A percentile compares a stretch with the other conserved stretches of the same genome.
Conservation (phyloP, 176 grass and related monocot genomes). For the Melocanna baccifera region DNA sequence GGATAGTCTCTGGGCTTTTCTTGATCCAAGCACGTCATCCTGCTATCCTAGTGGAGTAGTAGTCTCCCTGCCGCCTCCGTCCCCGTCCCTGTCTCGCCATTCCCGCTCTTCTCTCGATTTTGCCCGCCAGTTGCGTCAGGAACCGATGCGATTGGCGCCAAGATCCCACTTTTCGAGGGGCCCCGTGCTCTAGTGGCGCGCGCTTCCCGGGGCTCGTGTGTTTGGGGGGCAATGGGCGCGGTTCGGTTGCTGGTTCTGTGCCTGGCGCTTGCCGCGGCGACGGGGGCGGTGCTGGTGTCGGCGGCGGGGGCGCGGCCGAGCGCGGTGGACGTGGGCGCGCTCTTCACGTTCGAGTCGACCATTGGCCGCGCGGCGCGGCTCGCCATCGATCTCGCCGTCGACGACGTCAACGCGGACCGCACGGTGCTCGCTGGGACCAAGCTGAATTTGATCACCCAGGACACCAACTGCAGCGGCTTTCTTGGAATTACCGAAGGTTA, state of each 20-base stretch:
- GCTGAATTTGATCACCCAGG: slow-evolving; percentile 53
- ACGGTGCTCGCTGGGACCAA: slow-evolving; percentile 54
- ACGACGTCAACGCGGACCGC: slow-evolving; percentile 70
- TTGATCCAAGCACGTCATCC: not conserved
- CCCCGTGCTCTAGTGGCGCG: slow-evolving; percentile 5
- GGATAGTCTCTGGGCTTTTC: not conserved
- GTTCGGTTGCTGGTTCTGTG: not conserved
- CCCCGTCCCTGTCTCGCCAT: not conserved
- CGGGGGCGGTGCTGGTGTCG: not conserved
- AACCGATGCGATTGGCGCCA: not conserved
- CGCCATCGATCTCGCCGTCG: slow-evolving; percentile 68
- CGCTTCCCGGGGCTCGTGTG: not conserved
- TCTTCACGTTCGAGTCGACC: slow-evolving; percentile 74
- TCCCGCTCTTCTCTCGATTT: not conserved
- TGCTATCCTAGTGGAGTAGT: not conserved
- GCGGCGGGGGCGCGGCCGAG: slow-evolving; percentile 31
- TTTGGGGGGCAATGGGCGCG: slow-evolving; percentile 24
- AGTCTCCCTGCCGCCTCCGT: not conserved
- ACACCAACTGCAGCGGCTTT: slow-evolving; percentile 90
- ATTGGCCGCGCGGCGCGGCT: slow-evolving; percentile 67
- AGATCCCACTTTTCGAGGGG: not conserved
- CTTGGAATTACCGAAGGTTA: slow-evolving; percentile 68
- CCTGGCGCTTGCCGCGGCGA: not conserved
- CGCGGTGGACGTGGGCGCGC: slow-evolving; percentile 48
- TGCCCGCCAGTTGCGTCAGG: not conserved